These are phyloP conservation scores for Lojkania enalia DNA, from an alignment of 2,329 filamentous ascomycete genomes.

Conservation along the genomic window DNA sequence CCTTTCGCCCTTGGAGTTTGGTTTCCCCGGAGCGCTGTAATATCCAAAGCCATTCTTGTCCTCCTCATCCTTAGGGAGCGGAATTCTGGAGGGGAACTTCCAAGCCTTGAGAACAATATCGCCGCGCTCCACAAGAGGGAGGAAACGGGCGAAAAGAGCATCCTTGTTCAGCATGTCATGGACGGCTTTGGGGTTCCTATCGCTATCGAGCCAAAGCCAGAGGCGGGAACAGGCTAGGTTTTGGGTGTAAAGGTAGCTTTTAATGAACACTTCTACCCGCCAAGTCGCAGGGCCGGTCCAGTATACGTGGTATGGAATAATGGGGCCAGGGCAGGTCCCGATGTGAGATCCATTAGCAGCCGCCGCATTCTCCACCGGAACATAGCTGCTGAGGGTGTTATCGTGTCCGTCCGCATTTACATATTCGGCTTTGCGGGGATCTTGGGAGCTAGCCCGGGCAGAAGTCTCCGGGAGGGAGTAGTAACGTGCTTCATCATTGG, in stretches of 20 bases:
- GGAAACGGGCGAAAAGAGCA: slow-evolving; percentile 56
- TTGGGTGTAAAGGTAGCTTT: slow-evolving; percentile 61
- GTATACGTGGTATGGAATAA: slow-evolving; percentile 60
- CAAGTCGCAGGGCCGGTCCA: slow-evolving; percentile 62
- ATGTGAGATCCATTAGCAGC: slow-evolving; percentile 46
- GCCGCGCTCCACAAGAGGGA: slow-evolving; percentile 57
- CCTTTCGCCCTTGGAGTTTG: slow-evolving; percentile 47
- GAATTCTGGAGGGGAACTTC: slow-evolving; percentile 58
- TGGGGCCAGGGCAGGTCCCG: slow-evolving; percentile 59
- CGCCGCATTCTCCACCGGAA: slow-evolving; percentile 41
- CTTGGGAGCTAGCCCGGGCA: slow-evolving; percentile 47
- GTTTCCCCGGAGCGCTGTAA: slow-evolving; percentile 52
- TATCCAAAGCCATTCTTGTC: slow-evolving; percentile 55
- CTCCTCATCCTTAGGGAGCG: slow-evolving; percentile 53
- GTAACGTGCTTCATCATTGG: slow-evolving; percentile 54
- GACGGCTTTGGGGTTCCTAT: slow-evolving; percentile 55
- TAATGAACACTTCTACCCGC: slow-evolving; percentile 61
- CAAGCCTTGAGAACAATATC: slow-evolving; percentile 58
- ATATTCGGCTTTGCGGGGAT: slow-evolving; percentile 49
- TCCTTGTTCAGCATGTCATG: slow-evolving; percentile 57
- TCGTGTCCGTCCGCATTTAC: slow-evolving; percentile 47
- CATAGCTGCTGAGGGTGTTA: slow-evolving; percentile 45
- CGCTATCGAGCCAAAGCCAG: slow-evolving; percentile 59
- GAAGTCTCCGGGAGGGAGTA: slow-evolving; percentile 50
- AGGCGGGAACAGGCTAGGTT: slow-evolving; percentile 59